These are phyloP conservation scores for Colletotrichum chrysophilum DNA, from an alignment of 2,329 filamentous ascomycete genomes.

Conservation along the genomic window DNA sequence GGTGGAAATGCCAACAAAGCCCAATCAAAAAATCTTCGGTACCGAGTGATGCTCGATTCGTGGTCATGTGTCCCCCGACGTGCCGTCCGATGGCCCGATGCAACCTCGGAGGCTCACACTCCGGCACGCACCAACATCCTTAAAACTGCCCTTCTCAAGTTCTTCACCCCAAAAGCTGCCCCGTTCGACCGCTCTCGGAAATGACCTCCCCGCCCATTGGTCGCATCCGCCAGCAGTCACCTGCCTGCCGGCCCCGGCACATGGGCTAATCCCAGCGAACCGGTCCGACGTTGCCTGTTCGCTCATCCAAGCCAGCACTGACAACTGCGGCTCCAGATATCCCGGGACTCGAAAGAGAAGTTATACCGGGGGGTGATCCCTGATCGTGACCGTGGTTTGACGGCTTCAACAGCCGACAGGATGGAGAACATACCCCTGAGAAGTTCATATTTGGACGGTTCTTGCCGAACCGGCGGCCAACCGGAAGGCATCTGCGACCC, in stretches of 20 bases:
- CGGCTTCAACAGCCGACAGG: neutral
- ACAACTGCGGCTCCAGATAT: neutral
- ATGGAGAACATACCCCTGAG: neutral
- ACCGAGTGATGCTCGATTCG: neutral
- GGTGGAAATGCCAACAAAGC: constrained; percentile 1
- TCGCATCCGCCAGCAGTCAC: neutral
- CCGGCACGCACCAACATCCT: neutral
- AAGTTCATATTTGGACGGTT: neutral
- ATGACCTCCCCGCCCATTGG: neutral
- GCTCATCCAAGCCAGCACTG: neutral
- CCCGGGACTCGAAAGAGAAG: neutral
- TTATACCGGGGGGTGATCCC: neutral
- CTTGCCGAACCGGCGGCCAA: neutral
- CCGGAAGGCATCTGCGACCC: neutral
- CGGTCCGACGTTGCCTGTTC: neutral
- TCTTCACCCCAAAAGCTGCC: neutral
- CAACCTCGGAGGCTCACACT: constrained; percentile 15
- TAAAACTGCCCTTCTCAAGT: rapidly evolving
- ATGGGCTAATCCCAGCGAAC: neutral
- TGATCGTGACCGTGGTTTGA: neutral
- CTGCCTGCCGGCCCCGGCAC: neutral
- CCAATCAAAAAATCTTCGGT: neutral
- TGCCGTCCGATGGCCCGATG: constrained; percentile 2
- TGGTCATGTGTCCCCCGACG: constrained; percentile 4
- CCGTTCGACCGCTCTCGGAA: neutral